Evolutionary conservation across 768 basidiomycete species (phyloP).

Genomic region (Termitomyces titanicus): DNA sequence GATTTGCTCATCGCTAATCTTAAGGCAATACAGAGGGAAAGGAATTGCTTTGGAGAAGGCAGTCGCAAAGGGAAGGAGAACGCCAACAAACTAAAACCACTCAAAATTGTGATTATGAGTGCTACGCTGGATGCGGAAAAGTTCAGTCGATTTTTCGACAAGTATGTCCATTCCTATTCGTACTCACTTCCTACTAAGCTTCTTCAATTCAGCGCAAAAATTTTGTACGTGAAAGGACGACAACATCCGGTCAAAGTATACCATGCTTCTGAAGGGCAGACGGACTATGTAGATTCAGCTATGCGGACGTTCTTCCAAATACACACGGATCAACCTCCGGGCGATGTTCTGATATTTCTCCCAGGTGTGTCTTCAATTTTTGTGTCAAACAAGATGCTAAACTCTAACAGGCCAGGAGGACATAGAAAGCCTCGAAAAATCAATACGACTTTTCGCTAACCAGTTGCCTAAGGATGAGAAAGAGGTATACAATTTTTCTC

Average conservation of each 20-base stretch:
- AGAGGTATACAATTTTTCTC: conserved; percentile 36
- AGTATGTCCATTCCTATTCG: conserved; percentile 44
- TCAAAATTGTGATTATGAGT: conserved; percentile 96
- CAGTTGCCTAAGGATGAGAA: conserved; percentile 58
- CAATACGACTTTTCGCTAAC: conserved; percentile 65
- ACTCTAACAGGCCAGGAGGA: conserved; percentile 82
- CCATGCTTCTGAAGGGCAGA: conserved; percentile 68
- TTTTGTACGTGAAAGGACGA: conserved; percentile 89
- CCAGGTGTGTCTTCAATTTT: conserved; percentile 48
- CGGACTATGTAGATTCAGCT: conserved; percentile 86
- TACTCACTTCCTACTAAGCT: not conserved
- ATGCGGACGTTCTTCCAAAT: conserved; percentile 94
- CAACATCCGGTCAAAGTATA: conserved; percentile 89
- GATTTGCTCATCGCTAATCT: conserved; percentile 91
- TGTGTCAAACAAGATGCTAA: not conserved
- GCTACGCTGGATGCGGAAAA: conserved; percentile 96
- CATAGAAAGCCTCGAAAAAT: conserved; percentile 82
- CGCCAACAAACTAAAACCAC: conserved; percentile 44
- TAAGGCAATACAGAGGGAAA: conserved; percentile 69
- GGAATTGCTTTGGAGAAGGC: conserved; percentile 44
- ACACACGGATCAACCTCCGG: conserved; percentile 72
- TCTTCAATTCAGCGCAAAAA: conserved; percentile 63
- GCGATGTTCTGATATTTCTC: conserved; percentile 92
- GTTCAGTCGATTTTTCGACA: conserved; percentile 83
- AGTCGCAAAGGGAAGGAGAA: conserved; percentile 45